Base-by-base conservation (phyloP, 306 rosid genomes). In the Arachis hypogaea region DNA sequence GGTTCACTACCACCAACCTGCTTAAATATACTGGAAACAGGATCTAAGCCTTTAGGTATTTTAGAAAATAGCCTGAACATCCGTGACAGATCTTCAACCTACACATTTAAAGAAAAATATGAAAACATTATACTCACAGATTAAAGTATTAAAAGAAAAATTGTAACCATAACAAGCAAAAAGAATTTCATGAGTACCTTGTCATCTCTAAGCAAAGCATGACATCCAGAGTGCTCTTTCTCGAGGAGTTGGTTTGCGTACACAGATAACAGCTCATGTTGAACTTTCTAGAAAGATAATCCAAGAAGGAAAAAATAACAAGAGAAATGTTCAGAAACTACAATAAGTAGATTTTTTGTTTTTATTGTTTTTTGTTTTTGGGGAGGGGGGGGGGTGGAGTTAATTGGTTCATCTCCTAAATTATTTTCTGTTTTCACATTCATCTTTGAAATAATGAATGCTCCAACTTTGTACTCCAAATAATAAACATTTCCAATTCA, bases 1-100 rank as follows among this genome's bases (percentile, higher is more conserved):
- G 68, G 73, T 10, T 69, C 42, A 81, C 76, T 22, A 36, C 47
- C 57, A 73, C 68, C 73, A 75, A 93, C 98, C 97, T 88, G 93
- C 87, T 91, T 93, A 79, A 93, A 93, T 68, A 87, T 91, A 66
- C 76, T 81, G 22, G 98, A 89, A 77, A 93, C 96, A 49, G 97
- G 98, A 82, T 91, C 98, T 69, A 93, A 79, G 18, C 98, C 98
- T 9, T 79, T 77, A 74, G 92, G 92, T 85, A 93, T 89, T 88
- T 93, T 93, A 76, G 97, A 91, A 74, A 91, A 93, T 69, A 93
- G 97, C 88, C 98, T 88, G 86, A 93, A 93, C 98, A 93, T 93
- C 79, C 96, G 86, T 76, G 98, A 89, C 80, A 93, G 80, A 86
- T 93, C 98, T 38, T 84, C 94, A 69, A 86, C 92, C 98, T 93